phyloP scores from a whole-genome alignment of 2,329 filamentous ascomycete genomes.

The Fusarium denticulatum region DNA sequence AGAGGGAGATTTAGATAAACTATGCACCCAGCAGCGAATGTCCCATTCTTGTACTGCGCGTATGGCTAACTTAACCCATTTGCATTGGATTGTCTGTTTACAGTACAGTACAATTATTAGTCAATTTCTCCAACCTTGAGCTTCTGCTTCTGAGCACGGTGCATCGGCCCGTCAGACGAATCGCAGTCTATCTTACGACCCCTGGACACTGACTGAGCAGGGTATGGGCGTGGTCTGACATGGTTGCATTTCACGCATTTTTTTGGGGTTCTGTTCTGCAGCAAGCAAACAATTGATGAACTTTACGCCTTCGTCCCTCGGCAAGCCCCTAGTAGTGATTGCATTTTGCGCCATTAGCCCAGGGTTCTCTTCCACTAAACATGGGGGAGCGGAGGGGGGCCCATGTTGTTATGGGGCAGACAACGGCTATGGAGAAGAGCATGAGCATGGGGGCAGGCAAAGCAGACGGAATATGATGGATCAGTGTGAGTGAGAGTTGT shows the following conservation, averaged over 20 bases:
- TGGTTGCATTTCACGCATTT: slow-evolving; percentile 39
- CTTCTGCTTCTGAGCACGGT: slow-evolving; percentile 38
- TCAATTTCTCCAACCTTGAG: slow-evolving; percentile 31
- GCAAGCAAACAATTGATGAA: neutral
- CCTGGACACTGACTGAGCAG: slow-evolving; percentile 19
- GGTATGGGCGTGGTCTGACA: slow-evolving; percentile 39
- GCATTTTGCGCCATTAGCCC: slow-evolving; percentile 21
- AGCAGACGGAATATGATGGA: slow-evolving; percentile 20
- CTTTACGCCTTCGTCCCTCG: slow-evolving; percentile 2
- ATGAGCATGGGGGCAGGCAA: slow-evolving; percentile 29
- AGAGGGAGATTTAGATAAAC: slow-evolving; percentile 1
- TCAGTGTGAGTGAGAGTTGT: slow-evolving; percentile 8
- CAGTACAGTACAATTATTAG: slow-evolving; percentile 37
- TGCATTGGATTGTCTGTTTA: slow-evolving; percentile 34
- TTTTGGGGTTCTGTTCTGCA: neutral
- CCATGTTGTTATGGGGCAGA: slow-evolving; percentile 31
- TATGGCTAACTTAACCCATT: slow-evolving; percentile 35
- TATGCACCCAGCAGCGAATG: neutral
- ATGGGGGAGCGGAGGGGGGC: slow-evolving; percentile 8
- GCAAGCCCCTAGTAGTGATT: slow-evolving; percentile 28
- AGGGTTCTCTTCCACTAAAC: slow-evolving; percentile 21
- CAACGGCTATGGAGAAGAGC: slow-evolving; percentile 15
- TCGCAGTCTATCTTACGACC: slow-evolving; percentile 39
- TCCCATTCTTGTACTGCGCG: slow-evolving; percentile 23
- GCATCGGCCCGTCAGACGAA: slow-evolving; percentile 43